Base-by-base conservation (phyloP, 768 basidiomycete genomes). In the Phylloporus sp. region DNA sequence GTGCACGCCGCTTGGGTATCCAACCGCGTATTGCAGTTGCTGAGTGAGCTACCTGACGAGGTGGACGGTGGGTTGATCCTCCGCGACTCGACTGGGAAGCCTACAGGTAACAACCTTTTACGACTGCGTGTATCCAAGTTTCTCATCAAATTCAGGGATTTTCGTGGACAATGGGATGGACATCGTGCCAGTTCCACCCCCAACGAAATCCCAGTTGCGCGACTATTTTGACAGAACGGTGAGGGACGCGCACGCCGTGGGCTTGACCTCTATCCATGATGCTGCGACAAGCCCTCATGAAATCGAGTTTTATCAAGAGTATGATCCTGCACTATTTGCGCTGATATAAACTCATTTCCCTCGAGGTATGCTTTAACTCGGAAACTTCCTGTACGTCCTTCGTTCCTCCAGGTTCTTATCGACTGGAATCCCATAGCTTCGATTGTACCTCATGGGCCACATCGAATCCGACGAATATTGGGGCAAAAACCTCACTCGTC, bases 1-100 rank as follows among this genome's bases (percentile, higher is more conserved):
- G 82, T 72, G 0, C 94, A 97, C 59, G 91, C 90, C 0, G 68
- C 76, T 17, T 97, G 93, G 94, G 84, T 94, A 20, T 93, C 90
- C 6, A 72, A 76, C 11, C 74, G 77, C 3, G 81, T 91, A 1
- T 69, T 97, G 2, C 76, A 81, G 26, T 57, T 80, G 5, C 76
- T 92, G 62, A 73, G 72, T 0, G 58, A 76, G 1, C 69, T 93
- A 1, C 89, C 90, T 0, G 57, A 69, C 1, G 57, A 72, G 5
- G 76, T 93, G 0, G 76, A 80, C 4, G 92, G 92, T 6, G 92
- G 92, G 0, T 60, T 68, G n/a, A 86, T 95, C 40, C 63, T 88
- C 6, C 77, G 86, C 2, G 81, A 85, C 55, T 42, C 50, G 0
- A 48, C 69, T 20, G 87, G 85, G 6, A 71, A 71, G 9, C 84